Percentiles rank a stretch among this genome's conserved stretches.
These are phyloP conservation scores for Colletotrichum aenigma DNA, from an alignment of 2,329 filamentous ascomycete genomes.

Conservation along the genomic window DNA sequence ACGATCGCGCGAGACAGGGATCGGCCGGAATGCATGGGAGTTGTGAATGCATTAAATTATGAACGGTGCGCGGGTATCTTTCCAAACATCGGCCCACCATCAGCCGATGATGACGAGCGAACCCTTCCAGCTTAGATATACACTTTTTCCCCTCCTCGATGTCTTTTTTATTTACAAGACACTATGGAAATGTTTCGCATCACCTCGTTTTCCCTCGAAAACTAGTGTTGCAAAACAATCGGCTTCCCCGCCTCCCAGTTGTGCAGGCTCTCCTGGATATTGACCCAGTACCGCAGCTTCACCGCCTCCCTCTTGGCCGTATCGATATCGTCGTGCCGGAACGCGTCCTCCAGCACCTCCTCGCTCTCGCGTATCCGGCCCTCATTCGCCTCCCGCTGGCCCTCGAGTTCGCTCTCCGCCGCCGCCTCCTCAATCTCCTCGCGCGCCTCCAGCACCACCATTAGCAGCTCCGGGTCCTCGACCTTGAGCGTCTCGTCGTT, in stretches of 20 bases:
- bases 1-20: background rate
- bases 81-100: slow-evolving; percentile 18
- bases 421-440: slow-evolving; percentile 76
- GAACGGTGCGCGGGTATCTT: slow-evolving; percentile 9
- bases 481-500: slow-evolving; percentile 78
- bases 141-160: background rate
- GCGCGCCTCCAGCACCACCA: slow-evolving; percentile 79
- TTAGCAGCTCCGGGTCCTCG: slow-evolving; percentile 72
- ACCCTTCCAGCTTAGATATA: background rate
- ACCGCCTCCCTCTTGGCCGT: slow-evolving; percentile 75
- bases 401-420: slow-evolving; percentile 66
- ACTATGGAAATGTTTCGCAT: background rate
- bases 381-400: slow-evolving; percentile 69
- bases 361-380: slow-evolving; percentile 69
- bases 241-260: slow-evolving; percentile 83
- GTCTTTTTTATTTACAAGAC: background rate
- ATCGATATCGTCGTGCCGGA: slow-evolving; percentile 69
- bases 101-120: slow-evolving; percentile 16
- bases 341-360: slow-evolving; percentile 64
- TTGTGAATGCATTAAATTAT: slow-evolving; percentile 5
- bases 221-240: slow-evolving; percentile 55
- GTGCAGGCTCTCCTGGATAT: slow-evolving; percentile 79
- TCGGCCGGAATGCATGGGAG: background rate
- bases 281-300: slow-evolving; percentile 86
- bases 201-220: background rate